Base-by-base conservation (phyloP, 257 asterid species). In the Forsythia viridissima region DNA sequence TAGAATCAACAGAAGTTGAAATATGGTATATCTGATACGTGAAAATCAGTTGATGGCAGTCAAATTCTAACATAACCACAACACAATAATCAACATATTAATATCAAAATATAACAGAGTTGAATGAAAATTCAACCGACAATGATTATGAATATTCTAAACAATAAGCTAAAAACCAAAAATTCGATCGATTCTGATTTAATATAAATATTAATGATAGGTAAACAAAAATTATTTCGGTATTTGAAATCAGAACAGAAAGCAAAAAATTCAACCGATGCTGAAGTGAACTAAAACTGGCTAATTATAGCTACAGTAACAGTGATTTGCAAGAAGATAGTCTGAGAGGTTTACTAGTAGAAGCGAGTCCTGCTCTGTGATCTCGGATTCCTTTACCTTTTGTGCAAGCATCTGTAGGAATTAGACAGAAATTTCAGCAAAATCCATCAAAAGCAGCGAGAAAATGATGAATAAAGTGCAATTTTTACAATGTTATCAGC, bases 351-450 rank as follows among this genome's bases (percentile, higher is more conserved):
- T 78, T 85, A 94, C 99, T 24, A 93, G 92, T 16, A 94, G 92
- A 68, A 94, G 96, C 16, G 99, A 94, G 75, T 94, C 98, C 94
- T 93, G 99, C 88, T 91, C 97, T 4, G 98, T 91, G 76, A 94
- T 92, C 89, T 93, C 97, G 70, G 93, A 81, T 73, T 90, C 96
- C 89, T 91, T 90, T 84, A 94, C 82, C 80, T 92, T 89, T 87
- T 93, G 99, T 16, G 93, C 95, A 36, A 91, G 80, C 80, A 87
- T 69, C 42, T 55, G 20, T 41, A 39, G 72, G 24, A 63, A 71
- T 48, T 39, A 38, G 55, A 34, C 41, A 30, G 77, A 71, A 39
- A 5, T 24, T 68, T 74, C 67, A 80, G 81, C 73, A 59, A 48
- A 73, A 65, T 55, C 6, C 43, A 5, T 44, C 4, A 69, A 65